Conservation (phyloP, 2,329 filamentous ascomycete species). For the Claviceps capensis region DNA sequence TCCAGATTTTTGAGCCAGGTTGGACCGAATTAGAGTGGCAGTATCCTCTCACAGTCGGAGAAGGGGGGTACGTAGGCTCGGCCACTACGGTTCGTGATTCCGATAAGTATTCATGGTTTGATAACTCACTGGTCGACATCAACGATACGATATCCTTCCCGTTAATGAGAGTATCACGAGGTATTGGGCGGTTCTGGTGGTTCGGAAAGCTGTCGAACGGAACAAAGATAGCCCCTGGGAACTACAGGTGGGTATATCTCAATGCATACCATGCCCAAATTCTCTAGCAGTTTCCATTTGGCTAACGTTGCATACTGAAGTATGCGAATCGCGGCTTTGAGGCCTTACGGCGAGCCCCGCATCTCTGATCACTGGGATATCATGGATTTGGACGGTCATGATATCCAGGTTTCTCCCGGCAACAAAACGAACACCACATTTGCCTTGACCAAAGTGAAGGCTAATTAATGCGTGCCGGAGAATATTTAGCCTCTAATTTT, state of each 20-base stretch:
- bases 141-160: slow-evolving; percentile 26
- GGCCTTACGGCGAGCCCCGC: slow-evolving; percentile 26
- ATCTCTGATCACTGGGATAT: slow-evolving; percentile 29
- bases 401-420: slow-evolving; percentile 21
- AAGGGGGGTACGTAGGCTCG: slow-evolving; percentile 28
- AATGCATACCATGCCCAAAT: not conserved
- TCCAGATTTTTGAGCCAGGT: slow-evolving; percentile 23
- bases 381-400: slow-evolving; percentile 15
- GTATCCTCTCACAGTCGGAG: slow-evolving; percentile 25
- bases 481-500: not conserved
- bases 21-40: slow-evolving; percentile 27
- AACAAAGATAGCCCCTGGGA: slow-evolving; percentile 24
- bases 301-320: slow-evolving; percentile 9
- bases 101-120: slow-evolving; percentile 1
- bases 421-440: slow-evolving; percentile 15
- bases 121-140: slow-evolving; percentile 12
- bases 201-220: slow-evolving; percentile 29
- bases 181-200: slow-evolving; percentile 25
- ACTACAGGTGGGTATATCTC: slow-evolving; percentile 20
- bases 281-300: not conserved
- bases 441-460: not conserved
- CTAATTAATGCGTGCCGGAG: not conserved
- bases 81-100: slow-evolving; percentile 17
- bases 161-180: slow-evolving; percentile 19
- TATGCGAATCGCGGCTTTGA: slow-evolving; percentile 27